A percentile compares a stretch with the other conserved stretches of the same genome.
These are phyloP conservation scores for Nemania abortiva DNA, from an alignment of 2,329 filamentous ascomycete species.

Conservation along the genomic window DNA sequence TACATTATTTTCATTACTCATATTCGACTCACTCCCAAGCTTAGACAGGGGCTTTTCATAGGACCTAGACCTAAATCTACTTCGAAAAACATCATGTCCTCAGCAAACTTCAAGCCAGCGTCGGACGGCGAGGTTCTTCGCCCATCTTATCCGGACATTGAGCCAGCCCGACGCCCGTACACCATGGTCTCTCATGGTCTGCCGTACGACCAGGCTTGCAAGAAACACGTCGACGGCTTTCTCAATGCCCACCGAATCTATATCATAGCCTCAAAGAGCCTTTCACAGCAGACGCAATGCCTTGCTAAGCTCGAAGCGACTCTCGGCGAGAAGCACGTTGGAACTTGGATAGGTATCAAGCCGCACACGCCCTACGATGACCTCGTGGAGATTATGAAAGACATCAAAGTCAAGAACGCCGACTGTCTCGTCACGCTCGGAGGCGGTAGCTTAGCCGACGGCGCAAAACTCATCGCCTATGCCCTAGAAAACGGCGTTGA, in stretches of 20 bases:
- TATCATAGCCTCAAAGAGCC: conserved; percentile 51
- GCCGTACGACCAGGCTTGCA: conserved; percentile 47
- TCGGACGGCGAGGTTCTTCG: conserved; percentile 15
- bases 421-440: conserved; percentile 52
- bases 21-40: not conserved
- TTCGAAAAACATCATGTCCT: not conserved
- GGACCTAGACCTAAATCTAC: conserved; percentile 1
- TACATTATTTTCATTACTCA: not conserved
- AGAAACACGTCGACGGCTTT: conserved; percentile 47
- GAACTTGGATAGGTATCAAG: conserved; percentile 49
- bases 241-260: conserved; percentile 47
- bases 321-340: conserved; percentile 46
- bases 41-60: not conserved
- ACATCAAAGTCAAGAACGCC: conserved; percentile 41
- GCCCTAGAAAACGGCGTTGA: conserved; percentile 34
- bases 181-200: conserved; percentile 44
- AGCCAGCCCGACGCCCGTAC: not conserved
- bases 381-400: conserved; percentile 47
- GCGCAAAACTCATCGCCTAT: conserved; percentile 49
- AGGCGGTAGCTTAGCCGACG: conserved; percentile 51
- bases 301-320: conserved; percentile 44
- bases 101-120: conserved; percentile 11
- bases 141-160: conserved; percentile 18
- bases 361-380: conserved; percentile 51
- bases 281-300: conserved; percentile 48